A percentile compares a stretch with the other conserved stretches of the same genome.
Evolutionary conservation across 2,329 filamentous ascomycete genomes (phyloP).

Genomic region (Cladosporium sp.): DNA sequence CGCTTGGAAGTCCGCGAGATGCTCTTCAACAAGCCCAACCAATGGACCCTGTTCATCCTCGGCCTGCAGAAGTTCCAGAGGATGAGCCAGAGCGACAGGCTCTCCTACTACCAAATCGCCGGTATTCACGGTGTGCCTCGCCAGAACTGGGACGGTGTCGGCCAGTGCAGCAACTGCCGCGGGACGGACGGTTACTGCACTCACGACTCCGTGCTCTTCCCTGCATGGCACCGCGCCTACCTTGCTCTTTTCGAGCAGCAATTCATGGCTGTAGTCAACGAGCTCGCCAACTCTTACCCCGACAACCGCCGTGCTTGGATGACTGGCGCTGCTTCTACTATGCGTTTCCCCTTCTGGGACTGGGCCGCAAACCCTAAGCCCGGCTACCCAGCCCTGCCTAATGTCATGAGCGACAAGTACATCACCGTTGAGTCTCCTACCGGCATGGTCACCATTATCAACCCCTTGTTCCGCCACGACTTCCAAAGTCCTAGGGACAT

Average conservation of each 20-base stretch:
- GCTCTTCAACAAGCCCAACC: constrained; percentile 26
- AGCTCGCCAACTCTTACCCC: constrained; percentile 31
- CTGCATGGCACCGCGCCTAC: constrained; percentile 37
- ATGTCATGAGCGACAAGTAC: constrained; percentile 25
- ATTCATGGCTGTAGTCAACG: constrained; percentile 31
- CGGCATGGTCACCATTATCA: constrained; percentile 21
- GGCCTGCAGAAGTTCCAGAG: constrained; percentile 29
- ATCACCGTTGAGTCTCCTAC: constrained; percentile 28
- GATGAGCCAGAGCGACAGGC: constrained; percentile 22
- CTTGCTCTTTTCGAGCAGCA: constrained; percentile 38
- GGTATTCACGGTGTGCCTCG: constrained; percentile 37
- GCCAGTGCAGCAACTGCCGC: constrained; percentile 29
- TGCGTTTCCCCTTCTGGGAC: constrained; percentile 34
- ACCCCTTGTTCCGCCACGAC: constrained; percentile 24
- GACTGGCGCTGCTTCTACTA: constrained; percentile 28
- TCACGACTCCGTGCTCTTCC: constrained; percentile 38
- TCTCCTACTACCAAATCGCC: constrained; percentile 31
- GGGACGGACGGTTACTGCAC: constrained; percentile 37
- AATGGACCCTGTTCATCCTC: constrained; percentile 29
- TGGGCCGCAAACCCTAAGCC: constrained; percentile 29
- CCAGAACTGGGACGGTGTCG: constrained; percentile 33
- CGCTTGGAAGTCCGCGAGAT: constrained; percentile 31
- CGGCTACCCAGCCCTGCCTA: constrained; percentile 28
- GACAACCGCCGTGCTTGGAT: constrained; percentile 24
- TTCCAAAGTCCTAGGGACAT: constrained; percentile 27